Conservation (phyloP, 768 basidiomycete species). For the Xerocomus potaroensis region DNA sequence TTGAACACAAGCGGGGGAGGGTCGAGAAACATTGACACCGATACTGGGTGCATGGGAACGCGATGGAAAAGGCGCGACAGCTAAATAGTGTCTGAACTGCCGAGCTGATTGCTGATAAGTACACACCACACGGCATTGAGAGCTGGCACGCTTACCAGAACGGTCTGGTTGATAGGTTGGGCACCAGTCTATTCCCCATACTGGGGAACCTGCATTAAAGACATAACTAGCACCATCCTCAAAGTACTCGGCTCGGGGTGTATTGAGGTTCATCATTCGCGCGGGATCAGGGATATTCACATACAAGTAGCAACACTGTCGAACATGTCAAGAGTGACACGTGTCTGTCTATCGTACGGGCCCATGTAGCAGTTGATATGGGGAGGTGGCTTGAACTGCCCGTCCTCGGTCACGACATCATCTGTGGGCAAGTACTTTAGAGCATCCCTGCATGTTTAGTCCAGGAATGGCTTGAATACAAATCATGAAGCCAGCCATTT, state of each 20-base stretch:
- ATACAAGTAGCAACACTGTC: slow-evolving; percentile 56
- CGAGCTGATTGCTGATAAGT: slow-evolving; percentile 37
- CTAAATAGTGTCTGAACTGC: slow-evolving; percentile 71
- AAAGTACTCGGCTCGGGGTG: slow-evolving; percentile 52
- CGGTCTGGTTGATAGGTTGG: slow-evolving; percentile 65
- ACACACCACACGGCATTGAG: not conserved
- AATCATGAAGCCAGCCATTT: slow-evolving; percentile 2
- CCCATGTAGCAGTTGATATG: slow-evolving; percentile 63
- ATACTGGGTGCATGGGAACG: slow-evolving; percentile 60
- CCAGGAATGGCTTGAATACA: slow-evolving; percentile 3
- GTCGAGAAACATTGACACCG: slow-evolving; percentile 53
- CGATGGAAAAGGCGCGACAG: slow-evolving; percentile 72
- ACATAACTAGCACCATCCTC: slow-evolving; percentile 59
- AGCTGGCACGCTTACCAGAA: slow-evolving; percentile 35
- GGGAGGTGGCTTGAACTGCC: slow-evolving; percentile 47
- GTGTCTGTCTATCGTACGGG: slow-evolving; percentile 51
- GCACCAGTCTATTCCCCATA: slow-evolving; percentile 95
- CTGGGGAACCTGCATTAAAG: slow-evolving; percentile 84
- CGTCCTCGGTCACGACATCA: slow-evolving; percentile 45
- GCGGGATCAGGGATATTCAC: slow-evolving; percentile 35
- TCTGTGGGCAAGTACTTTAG: slow-evolving; percentile 57
- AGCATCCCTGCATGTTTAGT: slow-evolving; percentile 43
- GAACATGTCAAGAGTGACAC: slow-evolving; percentile 49
- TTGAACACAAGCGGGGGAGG: slow-evolving; percentile 69
- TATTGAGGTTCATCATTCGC: not conserved